Percentiles rank a stretch among this genome's conserved stretches.
These are phyloP conservation scores for Elsinoe necatrix DNA, from an alignment of 2,329 filamentous ascomycete species.

Conservation along the genomic window DNA sequence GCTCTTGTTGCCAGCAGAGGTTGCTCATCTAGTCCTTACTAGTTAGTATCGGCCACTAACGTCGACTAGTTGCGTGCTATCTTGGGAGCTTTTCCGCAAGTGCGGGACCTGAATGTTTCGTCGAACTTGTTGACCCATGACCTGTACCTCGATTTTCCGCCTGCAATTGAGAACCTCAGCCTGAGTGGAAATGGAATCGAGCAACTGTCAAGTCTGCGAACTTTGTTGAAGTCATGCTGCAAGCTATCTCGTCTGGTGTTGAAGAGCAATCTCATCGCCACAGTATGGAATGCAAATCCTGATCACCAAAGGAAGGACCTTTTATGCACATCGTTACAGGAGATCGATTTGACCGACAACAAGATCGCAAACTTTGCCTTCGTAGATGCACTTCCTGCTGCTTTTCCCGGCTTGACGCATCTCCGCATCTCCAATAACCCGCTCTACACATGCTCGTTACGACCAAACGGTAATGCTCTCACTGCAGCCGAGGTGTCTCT, in stretches of 20 bases:
- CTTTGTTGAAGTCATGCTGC: slow-evolving; percentile 39
- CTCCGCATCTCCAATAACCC: slow-evolving; percentile 83
- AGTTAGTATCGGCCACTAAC: neutral
- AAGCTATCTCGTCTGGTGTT: slow-evolving; percentile 48
- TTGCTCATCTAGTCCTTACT: slow-evolving; percentile 12
- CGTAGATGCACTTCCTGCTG: slow-evolving; percentile 56
- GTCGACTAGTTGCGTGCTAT: slow-evolving; percentile 22
- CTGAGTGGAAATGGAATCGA: slow-evolving; percentile 66
- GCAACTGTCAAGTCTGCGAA: slow-evolving; percentile 43
- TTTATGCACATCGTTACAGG: slow-evolving; percentile 29
- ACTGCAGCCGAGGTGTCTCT: slow-evolving; percentile 77
- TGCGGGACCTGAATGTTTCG: slow-evolving; percentile 44
- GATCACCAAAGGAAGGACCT: neutral
- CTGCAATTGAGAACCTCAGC: slow-evolving; percentile 53
- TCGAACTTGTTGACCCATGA: slow-evolving; percentile 31
- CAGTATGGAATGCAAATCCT: neutral
- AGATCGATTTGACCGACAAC: slow-evolving; percentile 41
- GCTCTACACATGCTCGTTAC: slow-evolving; percentile 55
- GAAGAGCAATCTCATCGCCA: slow-evolving; percentile 63
- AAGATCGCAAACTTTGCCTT: slow-evolving; percentile 56
- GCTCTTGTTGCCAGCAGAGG: slow-evolving; percentile 32
- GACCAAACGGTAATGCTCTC: slow-evolving; percentile 34
- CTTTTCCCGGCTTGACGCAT: slow-evolving; percentile 65
- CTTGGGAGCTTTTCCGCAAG: slow-evolving; percentile 46
- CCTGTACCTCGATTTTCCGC: slow-evolving; percentile 34